phyloP scores from a whole-genome alignment of 257 asterid genomes.

The Salvia hispanica region DNA sequence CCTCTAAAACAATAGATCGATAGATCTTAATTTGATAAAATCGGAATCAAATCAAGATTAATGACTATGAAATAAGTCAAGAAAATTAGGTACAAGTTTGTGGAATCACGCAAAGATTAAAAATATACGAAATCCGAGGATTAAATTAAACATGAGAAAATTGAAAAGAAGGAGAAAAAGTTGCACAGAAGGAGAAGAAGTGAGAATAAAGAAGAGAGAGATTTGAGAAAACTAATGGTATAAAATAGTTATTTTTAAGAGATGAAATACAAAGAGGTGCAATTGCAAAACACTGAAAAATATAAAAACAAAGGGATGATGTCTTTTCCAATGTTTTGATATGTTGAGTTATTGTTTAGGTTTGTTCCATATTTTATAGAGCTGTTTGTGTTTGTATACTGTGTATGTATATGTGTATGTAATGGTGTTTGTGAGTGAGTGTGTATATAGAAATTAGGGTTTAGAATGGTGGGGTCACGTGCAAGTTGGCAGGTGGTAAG shows the following conservation, averaged over 20 bases:
- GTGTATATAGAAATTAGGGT: constrained; percentile 47
- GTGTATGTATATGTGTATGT: constrained; percentile 19
- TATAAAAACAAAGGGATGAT: constrained; percentile 18
- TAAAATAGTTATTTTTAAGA: neutral
- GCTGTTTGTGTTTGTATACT: constrained; percentile 19
- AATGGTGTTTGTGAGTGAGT: constrained; percentile 20
- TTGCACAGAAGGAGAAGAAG: constrained; percentile 29
- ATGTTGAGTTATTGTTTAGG: constrained; percentile 25
- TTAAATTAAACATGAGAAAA: neutral
- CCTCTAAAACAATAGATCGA: neutral
- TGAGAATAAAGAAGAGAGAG: constrained; percentile 29
- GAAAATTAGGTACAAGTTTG: constrained; percentile 36
- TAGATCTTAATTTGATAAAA: neutral
- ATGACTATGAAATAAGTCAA: neutral
- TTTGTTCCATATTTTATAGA: constrained; percentile 34
- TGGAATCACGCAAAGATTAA: constrained; percentile 38
- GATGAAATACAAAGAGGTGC: constrained; percentile 12
- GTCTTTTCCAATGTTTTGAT: constrained; percentile 31
- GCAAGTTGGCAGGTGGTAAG: constrained; percentile 50
- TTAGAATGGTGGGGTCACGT: constrained; percentile 53
- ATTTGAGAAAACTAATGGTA: constrained; percentile 21
- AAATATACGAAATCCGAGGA: constrained; percentile 13
- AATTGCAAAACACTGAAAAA: constrained; percentile 19
- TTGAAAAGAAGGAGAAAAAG: neutral
- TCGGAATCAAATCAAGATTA: constrained; percentile 16